Evolutionary conservation across 2,329 filamentous ascomycete genomes (phyloP).

Genomic region (Colletotrichum cereale): DNA sequence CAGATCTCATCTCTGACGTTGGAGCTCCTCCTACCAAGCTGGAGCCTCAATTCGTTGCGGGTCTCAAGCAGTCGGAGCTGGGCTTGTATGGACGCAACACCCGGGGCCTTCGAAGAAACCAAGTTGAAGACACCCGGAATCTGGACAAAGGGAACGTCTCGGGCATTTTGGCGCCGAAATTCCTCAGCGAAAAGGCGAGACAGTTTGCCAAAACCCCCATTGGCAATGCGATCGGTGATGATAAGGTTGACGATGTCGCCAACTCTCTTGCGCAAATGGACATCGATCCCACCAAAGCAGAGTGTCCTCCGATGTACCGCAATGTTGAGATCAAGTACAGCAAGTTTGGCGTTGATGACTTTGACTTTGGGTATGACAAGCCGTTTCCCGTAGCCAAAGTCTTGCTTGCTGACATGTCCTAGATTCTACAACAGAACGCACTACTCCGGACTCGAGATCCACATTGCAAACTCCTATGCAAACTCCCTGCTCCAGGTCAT

Average conservation of each 20-base stretch:
- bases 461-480: conserved; percentile 96
- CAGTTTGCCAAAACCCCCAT: conserved; percentile 67
- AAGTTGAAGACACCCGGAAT: conserved; percentile 81
- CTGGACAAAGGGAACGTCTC: conserved; percentile 71
- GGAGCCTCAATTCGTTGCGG: conserved; percentile 76
- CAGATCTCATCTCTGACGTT: conserved; percentile 86
- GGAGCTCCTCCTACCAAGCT: conserved; percentile 84
- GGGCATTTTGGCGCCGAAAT: conserved; percentile 82
- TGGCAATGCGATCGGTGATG: conserved; percentile 56
- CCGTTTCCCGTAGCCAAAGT: not conserved
- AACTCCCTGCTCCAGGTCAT: conserved; percentile 93
- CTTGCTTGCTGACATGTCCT: conserved; percentile 40
- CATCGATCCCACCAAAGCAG: conserved; percentile 80
- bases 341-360: conserved; percentile 99
- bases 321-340: conserved; percentile 99
- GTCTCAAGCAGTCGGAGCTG: conserved; percentile 78
- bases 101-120: conserved; percentile 80
- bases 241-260: conserved; percentile 67
- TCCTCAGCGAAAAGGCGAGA: conserved; percentile 92
- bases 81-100: conserved; percentile 85
- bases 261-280: conserved; percentile 77
- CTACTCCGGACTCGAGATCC: conserved; percentile 93
- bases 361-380: conserved; percentile 88
- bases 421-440: conserved; percentile 95
- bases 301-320: conserved; percentile 89